Conservation (phyloP, 2,329 filamentous ascomycete genomes). For the Alternaria consortialis region DNA sequence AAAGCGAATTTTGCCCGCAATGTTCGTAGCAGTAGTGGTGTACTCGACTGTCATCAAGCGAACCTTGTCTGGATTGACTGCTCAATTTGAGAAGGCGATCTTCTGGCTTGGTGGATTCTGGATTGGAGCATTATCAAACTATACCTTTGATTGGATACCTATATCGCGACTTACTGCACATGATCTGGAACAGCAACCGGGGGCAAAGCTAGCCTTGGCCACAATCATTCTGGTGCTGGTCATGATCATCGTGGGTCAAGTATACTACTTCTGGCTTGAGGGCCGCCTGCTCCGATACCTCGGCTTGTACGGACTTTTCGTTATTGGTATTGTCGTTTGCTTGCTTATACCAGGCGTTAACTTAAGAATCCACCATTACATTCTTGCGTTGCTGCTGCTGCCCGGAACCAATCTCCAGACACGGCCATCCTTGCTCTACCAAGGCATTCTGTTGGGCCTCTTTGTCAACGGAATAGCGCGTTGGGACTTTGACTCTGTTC, state of each 20-base stretch:
- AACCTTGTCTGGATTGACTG: slow-evolving; percentile 74
- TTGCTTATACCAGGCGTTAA: slow-evolving; percentile 77
- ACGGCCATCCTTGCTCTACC: slow-evolving; percentile 46
- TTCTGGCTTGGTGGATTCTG: slow-evolving; percentile 90
- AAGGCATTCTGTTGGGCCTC: slow-evolving; percentile 47
- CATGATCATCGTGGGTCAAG: slow-evolving; percentile 74
- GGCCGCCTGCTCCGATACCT: slow-evolving; percentile 81
- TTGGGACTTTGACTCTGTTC: slow-evolving; percentile 63
- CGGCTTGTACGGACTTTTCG: slow-evolving; percentile 76
- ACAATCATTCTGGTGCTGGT: slow-evolving; percentile 76
- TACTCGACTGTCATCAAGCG: slow-evolving; percentile 83
- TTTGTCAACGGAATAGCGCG: slow-evolving; percentile 50
- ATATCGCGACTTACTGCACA: slow-evolving; percentile 87
- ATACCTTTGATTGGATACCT: slow-evolving; percentile 92
- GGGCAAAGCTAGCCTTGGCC: slow-evolving; percentile 81
- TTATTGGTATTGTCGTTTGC: slow-evolving; percentile 71
- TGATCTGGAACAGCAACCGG: slow-evolving; percentile 87
- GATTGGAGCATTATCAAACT: slow-evolving; percentile 90
- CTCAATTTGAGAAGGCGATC: slow-evolving; percentile 86
- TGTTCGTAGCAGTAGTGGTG: slow-evolving; percentile 84
- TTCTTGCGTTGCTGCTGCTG: slow-evolving; percentile 46
- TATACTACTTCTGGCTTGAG: slow-evolving; percentile 88
- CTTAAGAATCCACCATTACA: slow-evolving; percentile 83
- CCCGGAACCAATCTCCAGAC: slow-evolving; percentile 50
- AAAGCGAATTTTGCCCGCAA: slow-evolving; percentile 83